Evolutionary conservation across 169 alveolate species (phyloP).

Genomic region (Besnoitia besnoiti): DNA sequence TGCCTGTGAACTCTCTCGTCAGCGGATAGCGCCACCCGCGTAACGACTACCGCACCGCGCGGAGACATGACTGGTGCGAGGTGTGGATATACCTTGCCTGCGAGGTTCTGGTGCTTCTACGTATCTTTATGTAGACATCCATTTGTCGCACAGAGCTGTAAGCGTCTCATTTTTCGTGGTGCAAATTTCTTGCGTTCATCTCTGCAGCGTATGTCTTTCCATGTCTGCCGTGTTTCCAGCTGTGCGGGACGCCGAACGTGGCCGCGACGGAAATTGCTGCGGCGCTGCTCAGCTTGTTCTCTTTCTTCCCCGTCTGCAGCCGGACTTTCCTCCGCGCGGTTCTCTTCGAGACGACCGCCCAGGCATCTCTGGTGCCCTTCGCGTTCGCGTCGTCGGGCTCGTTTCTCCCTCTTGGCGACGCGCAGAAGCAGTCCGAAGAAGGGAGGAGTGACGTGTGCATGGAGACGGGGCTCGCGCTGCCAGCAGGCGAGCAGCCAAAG

Average conservation of each 20-base stretch:
- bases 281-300: conserved; percentile 3
- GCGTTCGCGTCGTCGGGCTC: neutral
- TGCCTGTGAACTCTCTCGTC: neutral
- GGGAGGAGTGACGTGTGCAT: neutral
- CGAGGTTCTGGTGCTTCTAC: too few relatives aligned
- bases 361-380: neutral
- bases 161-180: too few relatives aligned
- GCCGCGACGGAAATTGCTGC: conserved; percentile 27
- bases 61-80: too few relatives aligned
- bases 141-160: too few relatives aligned
- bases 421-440: neutral
- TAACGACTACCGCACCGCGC: too few relatives aligned
- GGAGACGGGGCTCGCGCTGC: too few relatives aligned
- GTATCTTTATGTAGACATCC: too few relatives aligned
- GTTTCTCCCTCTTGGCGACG: neutral
- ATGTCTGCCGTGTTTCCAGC: neutral
- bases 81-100: too few relatives aligned
- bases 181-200: too few relatives aligned
- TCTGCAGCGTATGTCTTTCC: neutral
- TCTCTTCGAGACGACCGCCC: neutral
- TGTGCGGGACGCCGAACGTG: conserved; percentile 12
- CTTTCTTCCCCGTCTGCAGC: conserved; percentile 37
- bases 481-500: neutral
- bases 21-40: too few relatives aligned
- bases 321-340: neutral